Evolutionary conservation across 2,329 filamentous ascomycete genomes (phyloP).

Genomic region (Metarhizium album): DNA sequence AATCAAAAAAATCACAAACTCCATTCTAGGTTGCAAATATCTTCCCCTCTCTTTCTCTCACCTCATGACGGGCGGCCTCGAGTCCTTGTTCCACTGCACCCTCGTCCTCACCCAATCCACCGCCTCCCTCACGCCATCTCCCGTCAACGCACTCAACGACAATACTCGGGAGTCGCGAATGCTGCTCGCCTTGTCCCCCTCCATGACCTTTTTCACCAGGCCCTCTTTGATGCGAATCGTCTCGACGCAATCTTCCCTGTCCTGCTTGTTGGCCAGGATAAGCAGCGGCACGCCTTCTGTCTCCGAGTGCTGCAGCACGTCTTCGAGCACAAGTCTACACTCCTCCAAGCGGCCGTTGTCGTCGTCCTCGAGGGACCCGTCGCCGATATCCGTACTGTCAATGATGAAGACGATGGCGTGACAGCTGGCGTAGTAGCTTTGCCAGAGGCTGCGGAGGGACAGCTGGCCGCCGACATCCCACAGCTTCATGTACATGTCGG

Average conservation of each 20-base stretch:
- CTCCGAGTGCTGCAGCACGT: constrained; percentile 77
- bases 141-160: constrained; percentile 83
- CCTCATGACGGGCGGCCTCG: constrained; percentile 83
- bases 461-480: constrained; percentile 97
- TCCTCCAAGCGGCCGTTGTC: constrained; percentile 62
- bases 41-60: constrained; percentile 28
- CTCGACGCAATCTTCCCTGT: constrained; percentile 93
- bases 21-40: neutral
- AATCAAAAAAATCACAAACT: neutral
- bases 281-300: constrained; percentile 85
- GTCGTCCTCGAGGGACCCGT: constrained; percentile 54
- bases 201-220: constrained; percentile 87
- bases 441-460: constrained; percentile 81
- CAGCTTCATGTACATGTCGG: constrained; percentile 94
- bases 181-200: constrained; percentile 77
- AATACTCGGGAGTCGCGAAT: constrained; percentile 86
- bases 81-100: constrained; percentile 95
- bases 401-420: constrained; percentile 98
- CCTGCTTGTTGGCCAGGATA: constrained; percentile 94
- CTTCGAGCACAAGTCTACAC: constrained; percentile 80
- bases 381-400: constrained; percentile 86
- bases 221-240: constrained; percentile 97
- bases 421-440: constrained; percentile 86
- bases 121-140: constrained; percentile 79
- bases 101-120: constrained; percentile 93